These are phyloP conservation scores for Ensete ventricosum DNA, from an alignment of 176 grass and related monocot genomes.

Conservation along the genomic window DNA sequence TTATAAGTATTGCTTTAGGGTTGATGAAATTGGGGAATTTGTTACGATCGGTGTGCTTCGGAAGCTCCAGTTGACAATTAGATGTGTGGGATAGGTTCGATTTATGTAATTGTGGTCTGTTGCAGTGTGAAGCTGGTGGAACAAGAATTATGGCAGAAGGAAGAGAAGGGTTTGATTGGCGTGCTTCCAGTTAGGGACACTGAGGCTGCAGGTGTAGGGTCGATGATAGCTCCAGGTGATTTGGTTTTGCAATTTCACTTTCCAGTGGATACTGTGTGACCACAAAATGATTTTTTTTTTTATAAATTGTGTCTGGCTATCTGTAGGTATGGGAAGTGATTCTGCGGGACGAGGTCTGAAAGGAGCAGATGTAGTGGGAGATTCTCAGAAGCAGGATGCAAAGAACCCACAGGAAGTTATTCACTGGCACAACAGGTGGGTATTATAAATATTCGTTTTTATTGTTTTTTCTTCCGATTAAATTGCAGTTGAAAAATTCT, in stretches of 20 bases:
- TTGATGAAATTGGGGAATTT: neutral
- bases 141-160: constrained; percentile 95
- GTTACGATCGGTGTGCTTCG: neutral
- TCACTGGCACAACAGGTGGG: constrained; percentile 83
- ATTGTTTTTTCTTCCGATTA: neutral
- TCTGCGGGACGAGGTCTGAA: constrained; percentile 43
- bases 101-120: neutral
- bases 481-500: neutral
- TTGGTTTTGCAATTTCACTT: constrained; percentile 8
- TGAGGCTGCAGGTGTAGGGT: constrained; percentile 49
- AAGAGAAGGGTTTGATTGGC: constrained; percentile 90
- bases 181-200: constrained; percentile 88
- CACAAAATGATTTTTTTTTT: neutral
- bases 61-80: neutral
- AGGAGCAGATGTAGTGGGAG: constrained; percentile 34
- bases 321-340: constrained; percentile 19
- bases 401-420: constrained; percentile 72
- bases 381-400: constrained; percentile 52
- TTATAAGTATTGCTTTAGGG: neutral
- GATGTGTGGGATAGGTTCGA: neutral
- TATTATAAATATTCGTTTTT: neutral
- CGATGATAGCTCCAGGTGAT: constrained; percentile 72
- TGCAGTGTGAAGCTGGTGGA: constrained; percentile 95
- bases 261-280: neutral
- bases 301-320: neutral